phyloP scores from a whole-genome alignment of 164 flowering plant genomes.

The Stephania japonica region DNA sequence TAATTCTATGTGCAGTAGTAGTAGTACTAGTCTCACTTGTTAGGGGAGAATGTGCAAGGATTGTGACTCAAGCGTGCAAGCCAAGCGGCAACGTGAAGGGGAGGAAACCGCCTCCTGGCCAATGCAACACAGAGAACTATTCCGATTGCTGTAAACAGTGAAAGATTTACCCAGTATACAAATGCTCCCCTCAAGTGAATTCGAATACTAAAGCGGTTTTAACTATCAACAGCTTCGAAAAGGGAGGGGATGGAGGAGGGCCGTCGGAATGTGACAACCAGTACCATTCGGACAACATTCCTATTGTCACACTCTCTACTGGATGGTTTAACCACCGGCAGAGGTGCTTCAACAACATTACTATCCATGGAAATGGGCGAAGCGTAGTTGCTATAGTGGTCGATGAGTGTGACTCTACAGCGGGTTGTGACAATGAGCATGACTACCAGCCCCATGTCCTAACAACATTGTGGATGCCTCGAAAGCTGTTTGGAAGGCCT shows the following conservation, averaged over 20 bases:
- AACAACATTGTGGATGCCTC: slow-evolving; percentile 27
- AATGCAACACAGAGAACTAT: slow-evolving; percentile 10
- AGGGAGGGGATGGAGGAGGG: slow-evolving; percentile 2
- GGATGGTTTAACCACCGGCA: slow-evolving; percentile 10
- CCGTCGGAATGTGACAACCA: slow-evolving; percentile 11
- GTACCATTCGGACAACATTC: slow-evolving; percentile 8
- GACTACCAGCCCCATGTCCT: slow-evolving; percentile 23
- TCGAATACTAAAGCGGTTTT: slow-evolving; percentile 1
- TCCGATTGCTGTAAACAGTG: slow-evolving; percentile 6
- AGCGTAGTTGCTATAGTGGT: slow-evolving; percentile 27
- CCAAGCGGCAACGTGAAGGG: slow-evolving; percentile 12
- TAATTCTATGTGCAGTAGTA: not conserved
- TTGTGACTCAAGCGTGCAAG: slow-evolving; percentile 6
- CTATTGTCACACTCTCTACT: slow-evolving; percentile 12
- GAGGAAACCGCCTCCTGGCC: not conserved
- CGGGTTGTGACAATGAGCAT: slow-evolving; percentile 24
- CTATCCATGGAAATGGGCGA: slow-evolving; percentile 19
- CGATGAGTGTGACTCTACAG: slow-evolving; percentile 31
- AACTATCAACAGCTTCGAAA: slow-evolving; percentile 4
- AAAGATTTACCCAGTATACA: slow-evolving; percentile 1
- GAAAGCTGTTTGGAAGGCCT: slow-evolving; percentile 20
- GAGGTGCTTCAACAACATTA: slow-evolving; percentile 20
- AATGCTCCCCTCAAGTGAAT: slow-evolving; percentile 9
- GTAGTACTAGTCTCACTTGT: not conserved
- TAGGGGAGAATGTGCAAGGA: not conserved